These are phyloP conservation scores for Dichomitus squalens DNA, from an alignment of 1,284 basidiomycete genomes.

Conservation along the genomic window DNA sequence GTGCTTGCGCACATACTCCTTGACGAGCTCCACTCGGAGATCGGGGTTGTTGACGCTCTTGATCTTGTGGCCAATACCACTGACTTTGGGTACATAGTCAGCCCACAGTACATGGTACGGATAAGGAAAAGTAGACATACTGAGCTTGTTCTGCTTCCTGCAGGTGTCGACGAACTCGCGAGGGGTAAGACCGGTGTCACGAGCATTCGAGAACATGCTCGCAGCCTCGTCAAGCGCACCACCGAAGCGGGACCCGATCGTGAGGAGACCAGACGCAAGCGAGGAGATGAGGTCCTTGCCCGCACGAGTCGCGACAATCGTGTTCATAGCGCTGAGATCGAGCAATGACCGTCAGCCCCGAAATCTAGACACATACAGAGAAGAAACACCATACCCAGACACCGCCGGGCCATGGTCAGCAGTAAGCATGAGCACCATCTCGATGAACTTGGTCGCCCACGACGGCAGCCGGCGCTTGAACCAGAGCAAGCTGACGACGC, in stretches of 20 bases:
- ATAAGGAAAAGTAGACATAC: conserved; percentile 45
- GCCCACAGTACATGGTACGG: background rate
- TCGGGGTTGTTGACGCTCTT: conserved; percentile 99
- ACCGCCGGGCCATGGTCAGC: conserved; percentile 98
- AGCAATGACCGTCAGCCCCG: background rate
- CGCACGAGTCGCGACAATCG: conserved; percentile 97
- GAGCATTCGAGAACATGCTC: conserved; percentile 90
- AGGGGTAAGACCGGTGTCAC: conserved; percentile 90
- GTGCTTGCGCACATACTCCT: conserved; percentile 95
- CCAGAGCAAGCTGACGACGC: conserved; percentile 96
- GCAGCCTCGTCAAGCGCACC: conserved; percentile 99
- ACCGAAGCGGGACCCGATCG: conserved; percentile 98
- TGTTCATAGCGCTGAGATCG: conserved; percentile 93
- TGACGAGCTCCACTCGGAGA: conserved; percentile 95
- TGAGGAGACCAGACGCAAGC: conserved; percentile 93
- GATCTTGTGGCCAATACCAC: conserved; percentile 99
- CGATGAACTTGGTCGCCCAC: conserved; percentile 95
- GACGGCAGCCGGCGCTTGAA: conserved; percentile 92
- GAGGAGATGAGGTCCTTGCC: conserved; percentile 99
- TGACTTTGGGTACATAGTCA: conserved; percentile 52
- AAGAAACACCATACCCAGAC: conserved; percentile 51
- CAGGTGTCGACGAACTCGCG: conserved; percentile 98
- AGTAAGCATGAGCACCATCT: conserved; percentile 99
- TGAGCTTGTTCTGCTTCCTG: conserved; percentile 95
- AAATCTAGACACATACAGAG: background rate